Base-by-base conservation (phyloP, 441 rosid genomes). In the Gossypium armourianum region DNA sequence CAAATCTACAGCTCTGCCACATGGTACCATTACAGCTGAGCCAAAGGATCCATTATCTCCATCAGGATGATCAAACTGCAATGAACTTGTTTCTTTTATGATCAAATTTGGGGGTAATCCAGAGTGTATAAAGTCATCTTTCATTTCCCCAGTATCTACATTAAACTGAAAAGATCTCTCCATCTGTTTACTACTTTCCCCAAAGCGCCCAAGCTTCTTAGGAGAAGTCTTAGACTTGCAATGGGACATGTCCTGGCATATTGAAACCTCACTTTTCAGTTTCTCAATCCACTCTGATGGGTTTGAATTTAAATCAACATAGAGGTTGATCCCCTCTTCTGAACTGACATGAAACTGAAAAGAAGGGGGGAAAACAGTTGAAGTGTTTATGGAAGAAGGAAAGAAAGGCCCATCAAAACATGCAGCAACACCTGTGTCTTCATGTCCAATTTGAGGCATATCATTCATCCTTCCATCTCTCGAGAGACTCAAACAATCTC, bases 261-360 rank as follows among this genome's bases (percentile, higher is more conserved):
- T 79, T 76, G 79, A 76, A 75, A 90, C 83, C 83, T 84, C 88
- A 43, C 74, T 75, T 73, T 75, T 83, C 80, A 86, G 76, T 67
- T 84, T 83, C 28, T 80, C 83, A 68, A 80, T 80, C 97, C 95
- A 92, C 21, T 86, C 92, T 77, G 83, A 80, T 64, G 90, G 92
- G 64, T 79, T 83, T 56, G 86, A 88, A 76, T 77, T 79, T 62
- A 92, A 75, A 80, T 92, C 97, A 76, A 92, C 95, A 70, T 78
- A 86, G 54, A 92, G 95, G 69, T 85, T 89, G 59, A 92, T 81
- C 75, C 96, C 97, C 72, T 83, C 83, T 65, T 88, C 95, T 72
- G 85, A 80, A 80, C 79, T 79, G 50, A 76, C 96, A 79, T 83
- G 79, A 81, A 87, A 92, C 82, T 90, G 86, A 71, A 92, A 90